Evolutionary conservation across 208 protist species (phyloP), one percentile per base, ranked within the genome.

Genomic region (Naegleria fowleri): DNA sequence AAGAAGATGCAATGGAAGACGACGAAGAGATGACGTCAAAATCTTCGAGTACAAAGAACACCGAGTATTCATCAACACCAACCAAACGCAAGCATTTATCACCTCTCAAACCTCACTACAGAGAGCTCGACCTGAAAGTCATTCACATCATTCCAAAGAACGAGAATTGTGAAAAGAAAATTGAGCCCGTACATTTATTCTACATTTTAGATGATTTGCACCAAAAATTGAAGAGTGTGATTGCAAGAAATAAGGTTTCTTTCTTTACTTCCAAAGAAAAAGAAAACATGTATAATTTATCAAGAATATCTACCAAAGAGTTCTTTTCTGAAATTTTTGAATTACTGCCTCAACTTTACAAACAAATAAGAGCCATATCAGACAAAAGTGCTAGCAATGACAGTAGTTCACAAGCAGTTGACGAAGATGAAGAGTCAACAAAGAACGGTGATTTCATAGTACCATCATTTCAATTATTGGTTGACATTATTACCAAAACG

Each of bases 191-290:
- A 36, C 67, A 79, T 36, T 79, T 88, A 33, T 88, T 43, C 41
- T 88, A 88, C 55, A 33, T 88, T 33, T 38, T 88, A 22, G 33
- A 58, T 29, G 85, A 88, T 88, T 52, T 88, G 16, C 22, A 58
- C 9, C 29, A n/a, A 6, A 88, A 88, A 58, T 51, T 88, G 22
- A 88, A 88, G 58, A 36, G 25, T 36, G 67, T 79, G 29, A 79
- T 79, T 36, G 67, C 67, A 36, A 79, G 67, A 79, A 79, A 9
- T 79, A 79, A 79, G 25, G 25, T n/a, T 36, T 36, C 67, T 0
- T 79, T 79, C 29, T 79, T 79, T 79, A 9, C 67, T 36, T 36
- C 25, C n/a, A 79, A 79, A 79, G 67, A 79, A 67, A 67, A 67
- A 29, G 55, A 67, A 36, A 36, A 79, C n/a, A 19, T 36, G 7